A percentile compares a stretch with the other conserved stretches of the same genome.
These are phyloP conservation scores for Metarhizium sp. DNA, from an alignment of 2,329 filamentous ascomycete genomes.

Conservation along the genomic window DNA sequence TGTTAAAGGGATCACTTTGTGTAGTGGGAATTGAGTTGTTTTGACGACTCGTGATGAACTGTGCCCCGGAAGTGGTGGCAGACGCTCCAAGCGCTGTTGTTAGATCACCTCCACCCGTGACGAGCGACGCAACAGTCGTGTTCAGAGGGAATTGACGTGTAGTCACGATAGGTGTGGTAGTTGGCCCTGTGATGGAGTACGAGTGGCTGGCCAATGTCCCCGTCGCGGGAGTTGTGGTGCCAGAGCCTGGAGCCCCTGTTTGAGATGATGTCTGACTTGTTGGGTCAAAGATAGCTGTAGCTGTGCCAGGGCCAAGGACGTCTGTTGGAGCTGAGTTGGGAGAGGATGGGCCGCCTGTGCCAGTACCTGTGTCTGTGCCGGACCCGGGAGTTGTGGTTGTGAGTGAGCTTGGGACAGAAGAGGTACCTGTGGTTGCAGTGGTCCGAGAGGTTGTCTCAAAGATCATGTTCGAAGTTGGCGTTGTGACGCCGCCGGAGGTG, in stretches of 20 bases:
- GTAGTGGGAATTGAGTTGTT: not conserved
- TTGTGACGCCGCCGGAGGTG: too few species aligned
- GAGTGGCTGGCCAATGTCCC: not conserved
- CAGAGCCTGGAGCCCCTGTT: not conserved
- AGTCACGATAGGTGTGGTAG: not conserved
- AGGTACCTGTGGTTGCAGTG: too few species aligned
- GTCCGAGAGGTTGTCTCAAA: too few species aligned
- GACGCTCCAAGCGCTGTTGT: not conserved
- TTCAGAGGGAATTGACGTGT: not conserved
- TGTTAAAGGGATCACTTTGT: not conserved
- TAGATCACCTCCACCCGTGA: not conserved
- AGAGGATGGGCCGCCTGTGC: not conserved
- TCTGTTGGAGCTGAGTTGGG: not conserved
- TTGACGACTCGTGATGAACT: not conserved
- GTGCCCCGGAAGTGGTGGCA: not conserved
- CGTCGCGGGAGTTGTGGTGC: not conserved
- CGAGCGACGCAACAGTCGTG: not conserved
- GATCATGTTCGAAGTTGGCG: too few species aligned
- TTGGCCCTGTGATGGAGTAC: not conserved
- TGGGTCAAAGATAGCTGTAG: not conserved
- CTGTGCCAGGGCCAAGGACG: not conserved
- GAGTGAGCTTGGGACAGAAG: not conserved
- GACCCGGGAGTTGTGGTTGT: not conserved
- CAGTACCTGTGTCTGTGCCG: not conserved
- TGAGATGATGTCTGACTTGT: not conserved